Conservation (phyloP, 208 protist genomes). For the Sergeia podlipaevii region DNA sequence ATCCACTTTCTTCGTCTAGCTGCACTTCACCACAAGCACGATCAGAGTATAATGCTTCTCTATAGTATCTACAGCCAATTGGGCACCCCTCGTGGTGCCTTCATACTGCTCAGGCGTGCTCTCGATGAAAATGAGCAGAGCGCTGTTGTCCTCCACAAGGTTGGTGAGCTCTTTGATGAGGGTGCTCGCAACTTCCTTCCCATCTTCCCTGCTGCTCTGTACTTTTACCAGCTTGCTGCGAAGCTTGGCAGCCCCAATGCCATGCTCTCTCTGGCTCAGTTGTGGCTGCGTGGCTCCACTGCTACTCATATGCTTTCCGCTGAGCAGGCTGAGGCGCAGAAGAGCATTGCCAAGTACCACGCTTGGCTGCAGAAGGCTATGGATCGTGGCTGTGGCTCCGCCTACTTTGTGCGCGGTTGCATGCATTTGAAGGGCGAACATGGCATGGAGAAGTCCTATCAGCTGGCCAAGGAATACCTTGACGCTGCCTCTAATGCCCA, state of each 20-base stretch:
- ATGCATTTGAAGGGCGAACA: conserved; percentile 86
- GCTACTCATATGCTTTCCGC: conserved; percentile 69
- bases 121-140: conserved; percentile 65
- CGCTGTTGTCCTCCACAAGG: conserved; percentile 56
- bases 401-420: conserved; percentile 84
- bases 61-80: conserved; percentile 82
- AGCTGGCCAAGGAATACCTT: conserved; percentile 69
- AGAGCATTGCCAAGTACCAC: conserved; percentile 71
- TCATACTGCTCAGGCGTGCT: conserved; percentile 71
- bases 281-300: conserved; percentile 75
- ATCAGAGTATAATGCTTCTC: conserved; percentile 73
- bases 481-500: conserved; percentile 49
- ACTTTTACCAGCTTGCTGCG: conserved; percentile 90
- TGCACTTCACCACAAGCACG: conserved; percentile 83
- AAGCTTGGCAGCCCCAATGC: conserved; percentile 70
- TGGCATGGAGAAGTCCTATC: conserved; percentile 65
- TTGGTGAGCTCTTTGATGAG: conserved; percentile 85
- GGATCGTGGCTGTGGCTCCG: conserved; percentile 81
- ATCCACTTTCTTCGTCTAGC: conserved; percentile 88
- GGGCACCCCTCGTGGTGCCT: conserved; percentile 58
- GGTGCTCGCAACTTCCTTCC: conserved; percentile 80
- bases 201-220: conserved; percentile 79
- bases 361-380: conserved; percentile 81
- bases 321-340: conserved; percentile 52
- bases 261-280: conserved; percentile 82